phyloP scores from a whole-genome alignment of 2,329 filamentous ascomycete genomes.

The Verticillium klebahnii region DNA sequence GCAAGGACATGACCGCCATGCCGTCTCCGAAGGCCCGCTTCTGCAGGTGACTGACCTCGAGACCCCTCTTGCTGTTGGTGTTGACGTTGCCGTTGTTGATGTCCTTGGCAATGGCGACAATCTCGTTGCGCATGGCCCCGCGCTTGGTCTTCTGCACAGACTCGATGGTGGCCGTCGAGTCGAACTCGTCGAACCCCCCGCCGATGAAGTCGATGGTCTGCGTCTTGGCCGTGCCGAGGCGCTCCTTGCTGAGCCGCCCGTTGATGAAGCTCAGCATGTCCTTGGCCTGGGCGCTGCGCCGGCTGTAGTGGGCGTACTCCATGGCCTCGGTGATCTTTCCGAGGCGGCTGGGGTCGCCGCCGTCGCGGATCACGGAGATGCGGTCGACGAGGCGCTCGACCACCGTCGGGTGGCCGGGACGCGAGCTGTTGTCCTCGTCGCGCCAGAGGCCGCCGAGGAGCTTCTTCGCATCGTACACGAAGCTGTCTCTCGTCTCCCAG shows the following conservation, averaged over 20 bases:
- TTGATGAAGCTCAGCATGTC: background rate
- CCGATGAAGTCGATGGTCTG: background rate
- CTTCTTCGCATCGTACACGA: background rate
- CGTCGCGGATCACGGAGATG: background rate
- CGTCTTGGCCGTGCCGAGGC: background rate
- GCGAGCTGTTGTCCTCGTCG: background rate
- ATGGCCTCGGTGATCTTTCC: conserved; percentile 1
- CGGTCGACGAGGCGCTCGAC: background rate
- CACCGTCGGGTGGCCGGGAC: background rate
- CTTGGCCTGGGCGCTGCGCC: background rate
- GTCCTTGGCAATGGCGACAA: background rate
- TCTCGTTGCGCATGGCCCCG: background rate
- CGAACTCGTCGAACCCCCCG: conserved; percentile 1
- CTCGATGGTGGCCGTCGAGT: conserved; percentile 1
- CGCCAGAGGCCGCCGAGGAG: background rate
- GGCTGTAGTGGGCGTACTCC: background rate
- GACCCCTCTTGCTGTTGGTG: background rate
- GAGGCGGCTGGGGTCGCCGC: background rate
- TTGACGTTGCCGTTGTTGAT: background rate
- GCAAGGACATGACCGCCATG: background rate
- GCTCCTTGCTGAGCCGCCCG: background rate
- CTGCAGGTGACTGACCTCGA: background rate
- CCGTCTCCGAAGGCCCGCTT: background rate
- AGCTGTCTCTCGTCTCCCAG: background rate
- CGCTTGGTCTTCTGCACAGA: background rate